Base-by-base conservation (phyloP, 768 basidiomycete species). In the Austroboletus eburneus region DNA sequence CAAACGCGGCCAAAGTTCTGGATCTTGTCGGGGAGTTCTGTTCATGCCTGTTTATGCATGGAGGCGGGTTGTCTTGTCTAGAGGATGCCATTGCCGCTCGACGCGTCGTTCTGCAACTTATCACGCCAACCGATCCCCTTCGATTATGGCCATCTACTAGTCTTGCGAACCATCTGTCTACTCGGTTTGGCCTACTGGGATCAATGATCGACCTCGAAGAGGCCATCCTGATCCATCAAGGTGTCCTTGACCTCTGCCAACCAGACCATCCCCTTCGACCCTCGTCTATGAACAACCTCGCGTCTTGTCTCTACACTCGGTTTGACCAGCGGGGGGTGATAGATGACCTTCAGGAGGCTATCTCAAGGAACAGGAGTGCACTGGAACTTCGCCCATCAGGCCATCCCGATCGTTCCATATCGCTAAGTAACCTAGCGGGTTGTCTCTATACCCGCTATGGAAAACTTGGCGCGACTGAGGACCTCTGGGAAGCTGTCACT, bases 81-180 rank as follows among this genome's bases (percentile, higher is more conserved):
- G 45, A 63, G 18, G 46, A 56, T 42, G 60, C 62, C 5, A 61
- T 66, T 25, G 16, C 23, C 9, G 34, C 49, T 17, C 18, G 45
- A 18, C 47, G 42, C 21, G 45, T 35, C 36, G 43, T 41, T 5
- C 25, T 43, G 29, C 17, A 25, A n/a, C 39, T 46, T 25, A 14
- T 42, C 35, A n/a, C 22, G 1, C 46, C 3, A 3, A 12, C 13
- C 3, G 21, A 43, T 30, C 34, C 40, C n/a, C 25, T 5, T 36
- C 40, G 40, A 17, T 7, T 20, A 3, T 24, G 14, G 21, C 38
- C 33, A 16, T 39, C 25, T 2, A 40, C 9, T 20, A 14, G 40
- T n/a, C 45, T 46, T n/a, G 45, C 23, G 8, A 24, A 18, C n/a
- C 32, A 40, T 24, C 16, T 46, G 23, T 39, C 17, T 9, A 20